These are phyloP conservation scores for Mycena rebaudengoi DNA, from an alignment of 768 basidiomycete species.

Conservation along the genomic window DNA sequence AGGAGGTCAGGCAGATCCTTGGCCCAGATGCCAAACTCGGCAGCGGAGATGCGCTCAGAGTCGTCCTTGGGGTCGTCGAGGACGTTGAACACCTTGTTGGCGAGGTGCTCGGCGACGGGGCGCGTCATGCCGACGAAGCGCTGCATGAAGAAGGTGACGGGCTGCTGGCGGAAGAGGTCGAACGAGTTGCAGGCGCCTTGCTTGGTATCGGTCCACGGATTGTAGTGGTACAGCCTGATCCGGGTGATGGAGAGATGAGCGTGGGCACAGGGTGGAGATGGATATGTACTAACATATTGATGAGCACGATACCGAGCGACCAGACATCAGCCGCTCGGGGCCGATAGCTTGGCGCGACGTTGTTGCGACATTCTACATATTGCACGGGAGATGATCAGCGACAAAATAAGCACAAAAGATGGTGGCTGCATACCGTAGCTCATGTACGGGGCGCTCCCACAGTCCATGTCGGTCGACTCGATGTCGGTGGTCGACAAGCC, in stretches of 20 bases:
- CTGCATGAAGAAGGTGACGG: conserved; percentile 86
- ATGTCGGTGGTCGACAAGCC: conserved; percentile 91
- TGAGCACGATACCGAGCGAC: conserved; percentile 98
- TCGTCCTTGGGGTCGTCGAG: conserved; percentile 73
- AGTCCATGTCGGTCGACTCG: conserved; percentile 95
- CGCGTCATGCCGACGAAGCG: conserved; percentile 91
- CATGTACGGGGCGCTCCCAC: conserved; percentile 99
- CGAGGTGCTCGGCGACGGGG: conserved; percentile 88
- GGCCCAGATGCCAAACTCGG: conserved; percentile 88
- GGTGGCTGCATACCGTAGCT: conserved; percentile 72
- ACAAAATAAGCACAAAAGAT: neutral
- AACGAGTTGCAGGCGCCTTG: conserved; percentile 85
- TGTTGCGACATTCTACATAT: conserved; percentile 93
- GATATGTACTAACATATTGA: conserved; percentile 82
- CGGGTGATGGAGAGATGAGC: conserved; percentile 22
- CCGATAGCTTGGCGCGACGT: conserved; percentile 91
- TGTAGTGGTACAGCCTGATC: conserved; percentile 92
- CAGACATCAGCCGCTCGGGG: conserved; percentile 97
- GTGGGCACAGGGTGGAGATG: neutral
- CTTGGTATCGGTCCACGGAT: conserved; percentile 97
- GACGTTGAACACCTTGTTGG: conserved; percentile 84
- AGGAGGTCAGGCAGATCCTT: conserved; percentile 82
- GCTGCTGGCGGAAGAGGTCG: conserved; percentile 78
- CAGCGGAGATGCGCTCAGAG: conserved; percentile 74
- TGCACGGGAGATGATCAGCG: conserved; percentile 26